Evolutionary conservation across 257 asterid species (phyloP).

Genomic region (Euphrasia confusa): DNA sequence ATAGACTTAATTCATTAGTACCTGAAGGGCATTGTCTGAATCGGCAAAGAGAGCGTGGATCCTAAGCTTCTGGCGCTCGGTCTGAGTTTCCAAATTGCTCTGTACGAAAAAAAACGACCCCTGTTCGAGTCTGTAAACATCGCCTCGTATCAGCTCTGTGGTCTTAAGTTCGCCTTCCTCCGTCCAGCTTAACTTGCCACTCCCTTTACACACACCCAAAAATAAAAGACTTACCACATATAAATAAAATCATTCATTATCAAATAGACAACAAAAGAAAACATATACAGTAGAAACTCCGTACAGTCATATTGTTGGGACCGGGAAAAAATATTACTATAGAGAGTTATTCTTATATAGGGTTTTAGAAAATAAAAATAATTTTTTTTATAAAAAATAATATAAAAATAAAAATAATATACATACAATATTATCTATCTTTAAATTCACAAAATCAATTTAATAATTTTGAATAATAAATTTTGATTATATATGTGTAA

Average conservation of each 20-base stretch:
- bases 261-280: not conserved
- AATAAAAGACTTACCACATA: not conserved
- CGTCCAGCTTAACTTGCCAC: conserved; percentile 64
- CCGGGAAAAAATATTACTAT: no score
- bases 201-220: conserved; percentile 42
- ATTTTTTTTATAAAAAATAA: no score
- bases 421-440: no score
- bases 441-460: no score
- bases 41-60: conserved; percentile 59
- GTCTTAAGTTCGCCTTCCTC: conserved; percentile 40
- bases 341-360: no score
- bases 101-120: conserved; percentile 67
- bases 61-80: conserved; percentile 50
- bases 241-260: not conserved
- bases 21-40: conserved; percentile 32
- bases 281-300: not conserved
- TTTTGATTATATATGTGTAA: no score
- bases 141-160: conserved; percentile 46
- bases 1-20: conserved; percentile 18
- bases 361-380: no score
- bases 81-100: conserved; percentile 51
- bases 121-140: conserved; percentile 44
- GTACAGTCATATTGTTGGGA: no score
- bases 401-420: no score
- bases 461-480: no score